phyloP scores from a whole-genome alignment of 192 early-diverging fungal genomes.

The Coemansia sp. region DNA sequence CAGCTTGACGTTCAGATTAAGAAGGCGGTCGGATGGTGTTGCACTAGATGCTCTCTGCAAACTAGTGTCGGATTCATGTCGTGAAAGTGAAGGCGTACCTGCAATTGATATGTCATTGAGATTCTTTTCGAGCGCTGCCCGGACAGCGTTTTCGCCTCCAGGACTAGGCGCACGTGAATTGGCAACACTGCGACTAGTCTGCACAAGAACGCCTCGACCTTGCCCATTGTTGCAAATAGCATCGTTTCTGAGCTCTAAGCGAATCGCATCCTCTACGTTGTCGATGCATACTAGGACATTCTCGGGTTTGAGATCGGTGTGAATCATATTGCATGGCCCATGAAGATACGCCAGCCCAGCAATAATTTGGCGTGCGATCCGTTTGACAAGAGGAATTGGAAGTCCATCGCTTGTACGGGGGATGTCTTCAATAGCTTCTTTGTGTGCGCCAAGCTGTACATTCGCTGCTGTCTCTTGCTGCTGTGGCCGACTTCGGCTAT shows the following conservation, averaged over 20 bases:
- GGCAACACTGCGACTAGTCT: conserved; percentile 51
- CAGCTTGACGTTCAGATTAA: conserved; percentile 79
- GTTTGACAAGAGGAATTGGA: conserved; percentile 81
- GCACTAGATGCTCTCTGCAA: conserved; percentile 10
- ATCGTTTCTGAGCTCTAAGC: conserved; percentile 45
- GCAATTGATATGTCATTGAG: conserved; percentile 68
- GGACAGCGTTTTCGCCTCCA: neutral
- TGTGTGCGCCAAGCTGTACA: conserved; percentile 11
- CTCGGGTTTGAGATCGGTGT: conserved; percentile 98
- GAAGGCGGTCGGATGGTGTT: conserved; percentile 11
- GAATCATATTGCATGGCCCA: conserved; percentile 90
- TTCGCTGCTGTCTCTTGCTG: conserved; percentile 2
- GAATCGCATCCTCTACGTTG: conserved; percentile 78
- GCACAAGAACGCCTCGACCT: conserved; percentile 20
- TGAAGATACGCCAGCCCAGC: conserved; percentile 94
- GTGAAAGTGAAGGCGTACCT: conserved; percentile 33
- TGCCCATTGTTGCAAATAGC: neutral
- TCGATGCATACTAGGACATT: conserved; percentile 93
- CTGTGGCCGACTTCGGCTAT: conserved; percentile 1
- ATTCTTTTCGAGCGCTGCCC: conserved; percentile 56
- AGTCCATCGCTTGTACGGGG: conserved; percentile 62
- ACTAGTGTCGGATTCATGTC: conserved; percentile 6
- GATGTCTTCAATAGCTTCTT: conserved; percentile 15
- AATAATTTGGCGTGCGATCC: conserved; percentile 87
- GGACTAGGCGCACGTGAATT: conserved; percentile 53